Percentiles rank a stretch among this genome's conserved stretches.
phyloP scores from a whole-genome alignment of 73 alveolate genomes.

The Paramecium octaurelia region DNA sequence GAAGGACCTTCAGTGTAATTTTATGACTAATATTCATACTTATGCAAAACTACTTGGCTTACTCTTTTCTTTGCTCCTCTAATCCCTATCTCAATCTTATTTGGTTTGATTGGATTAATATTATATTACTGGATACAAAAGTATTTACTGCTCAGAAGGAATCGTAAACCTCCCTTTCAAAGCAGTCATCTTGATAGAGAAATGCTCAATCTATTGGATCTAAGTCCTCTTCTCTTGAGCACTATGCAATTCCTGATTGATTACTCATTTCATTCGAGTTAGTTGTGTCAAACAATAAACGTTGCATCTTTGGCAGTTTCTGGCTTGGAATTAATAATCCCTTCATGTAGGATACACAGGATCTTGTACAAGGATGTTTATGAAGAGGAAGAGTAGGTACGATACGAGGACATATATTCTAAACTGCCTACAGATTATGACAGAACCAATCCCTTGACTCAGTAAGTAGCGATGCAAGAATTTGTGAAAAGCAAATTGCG shows the following conservation, averaged over 20 bases:
- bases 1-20: neutral
- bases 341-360: neutral
- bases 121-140: neutral
- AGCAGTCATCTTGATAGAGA: slow-evolving; percentile 26
- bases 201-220: neutral
- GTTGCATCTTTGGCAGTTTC: neutral
- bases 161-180: slow-evolving; percentile 12
- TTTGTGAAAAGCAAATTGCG: neutral
- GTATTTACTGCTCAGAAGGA: neutral
- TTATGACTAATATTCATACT: neutral
- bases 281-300: neutral
- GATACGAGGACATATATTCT: neutral
- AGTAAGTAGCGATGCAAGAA: neutral
- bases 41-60: neutral
- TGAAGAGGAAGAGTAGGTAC: neutral
- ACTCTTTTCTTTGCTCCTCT: slow-evolving; percentile 16
- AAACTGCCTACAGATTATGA: slow-evolving; percentile 1
- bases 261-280: neutral
- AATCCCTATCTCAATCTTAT: neutral
- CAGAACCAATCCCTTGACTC: slow-evolving; percentile 16
- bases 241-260: neutral
- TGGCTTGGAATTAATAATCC: slow-evolving; percentile 4
- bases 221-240: neutral
- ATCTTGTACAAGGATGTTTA: neutral
- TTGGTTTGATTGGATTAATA: neutral